Evolutionary conservation across 2,329 filamentous ascomycete genomes (phyloP).

Genomic region (Aspergillus calidoustus): DNA sequence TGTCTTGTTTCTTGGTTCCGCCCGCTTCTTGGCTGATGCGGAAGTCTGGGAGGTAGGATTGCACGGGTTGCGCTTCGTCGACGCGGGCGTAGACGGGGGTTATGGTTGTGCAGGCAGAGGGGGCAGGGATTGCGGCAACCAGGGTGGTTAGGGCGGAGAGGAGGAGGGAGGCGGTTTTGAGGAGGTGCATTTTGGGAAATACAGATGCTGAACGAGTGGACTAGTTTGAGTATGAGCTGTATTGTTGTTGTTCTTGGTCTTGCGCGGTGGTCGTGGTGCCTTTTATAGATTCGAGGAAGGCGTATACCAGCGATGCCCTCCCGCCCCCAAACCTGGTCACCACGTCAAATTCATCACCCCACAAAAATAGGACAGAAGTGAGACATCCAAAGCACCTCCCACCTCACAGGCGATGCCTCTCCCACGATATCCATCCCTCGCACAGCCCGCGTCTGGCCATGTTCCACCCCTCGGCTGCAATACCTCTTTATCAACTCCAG

Average conservation of each 20-base stretch:
- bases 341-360: background rate
- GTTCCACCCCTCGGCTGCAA: background rate
- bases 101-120: constrained; percentile 14
- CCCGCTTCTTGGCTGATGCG: constrained; percentile 10
- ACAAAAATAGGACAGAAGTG: background rate
- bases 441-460: background rate
- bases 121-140: background rate
- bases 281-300: background rate
- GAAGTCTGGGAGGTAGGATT: constrained; percentile 16
- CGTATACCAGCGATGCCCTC: background rate
- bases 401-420: background rate
- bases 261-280: background rate
- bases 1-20: constrained; percentile 15
- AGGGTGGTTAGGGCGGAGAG: background rate
- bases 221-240: background rate
- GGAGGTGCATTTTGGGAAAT: constrained; percentile 10
- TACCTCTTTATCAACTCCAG: background rate
- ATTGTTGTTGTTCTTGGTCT: background rate
- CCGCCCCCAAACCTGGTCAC: background rate
- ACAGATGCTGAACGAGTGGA: background rate
- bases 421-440: background rate
- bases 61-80: constrained; percentile 10
- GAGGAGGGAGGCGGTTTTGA: constrained; percentile 6
- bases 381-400: background rate
- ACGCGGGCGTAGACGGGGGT: constrained; percentile 13